phyloP scores from a whole-genome alignment of 768 basidiomycete species.

The Imleria badia region DNA sequence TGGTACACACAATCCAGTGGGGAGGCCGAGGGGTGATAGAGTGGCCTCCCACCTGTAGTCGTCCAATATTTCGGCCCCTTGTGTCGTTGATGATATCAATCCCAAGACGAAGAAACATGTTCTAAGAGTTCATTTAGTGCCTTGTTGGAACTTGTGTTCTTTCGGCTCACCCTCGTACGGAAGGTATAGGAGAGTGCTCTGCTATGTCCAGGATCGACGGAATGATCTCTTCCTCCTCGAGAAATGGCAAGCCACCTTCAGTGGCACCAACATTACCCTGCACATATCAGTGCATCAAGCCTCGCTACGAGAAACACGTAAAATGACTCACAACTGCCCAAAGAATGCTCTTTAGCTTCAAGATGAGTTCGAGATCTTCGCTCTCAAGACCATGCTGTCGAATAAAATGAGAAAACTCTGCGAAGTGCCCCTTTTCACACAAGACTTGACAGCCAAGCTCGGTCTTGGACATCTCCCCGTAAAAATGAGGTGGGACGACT shows the following conservation, averaged over 20 bases:
- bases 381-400: constrained; percentile 83
- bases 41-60: constrained; percentile 95
- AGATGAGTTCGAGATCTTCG: constrained; percentile 78
- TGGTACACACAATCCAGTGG: constrained; percentile 91
- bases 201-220: constrained; percentile 89
- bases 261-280: constrained; percentile 95
- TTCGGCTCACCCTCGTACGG: constrained; percentile 82
- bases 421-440: constrained; percentile 87
- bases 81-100: constrained; percentile 84
- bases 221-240: constrained; percentile 95
- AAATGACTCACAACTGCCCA: constrained; percentile 90
- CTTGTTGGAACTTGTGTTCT: not conserved
- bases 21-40: constrained; percentile 76
- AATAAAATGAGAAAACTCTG: constrained; percentile 89
- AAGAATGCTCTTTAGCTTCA: constrained; percentile 90
- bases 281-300: not conserved
- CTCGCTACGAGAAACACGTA: not conserved
- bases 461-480: constrained; percentile 97
- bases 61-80: constrained; percentile 90
- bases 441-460: constrained; percentile 91
- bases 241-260: constrained; percentile 86
- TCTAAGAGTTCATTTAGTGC: constrained; percentile 41
- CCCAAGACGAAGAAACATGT: constrained; percentile 97
- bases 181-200: constrained; percentile 83
- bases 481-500: constrained; percentile 92